Percentiles rank a stretch among this genome's conserved stretches.
Conservation (phyloP, 192 early-diverging fungal genomes). For the Umbelopsis sp. region DNA sequence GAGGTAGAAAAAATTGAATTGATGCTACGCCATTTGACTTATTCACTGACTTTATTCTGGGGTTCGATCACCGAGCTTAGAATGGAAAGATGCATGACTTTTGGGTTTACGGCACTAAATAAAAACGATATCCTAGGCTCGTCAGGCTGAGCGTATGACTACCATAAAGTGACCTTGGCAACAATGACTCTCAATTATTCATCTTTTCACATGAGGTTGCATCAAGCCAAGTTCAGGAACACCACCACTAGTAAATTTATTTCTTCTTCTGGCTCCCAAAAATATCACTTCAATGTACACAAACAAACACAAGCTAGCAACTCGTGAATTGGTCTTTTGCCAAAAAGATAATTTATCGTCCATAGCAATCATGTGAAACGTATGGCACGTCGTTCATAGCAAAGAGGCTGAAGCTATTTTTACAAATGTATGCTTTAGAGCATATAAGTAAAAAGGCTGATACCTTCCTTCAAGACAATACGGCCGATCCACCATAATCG, state of each 20-base stretch:
- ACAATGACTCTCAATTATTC: neutral
- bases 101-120: neutral
- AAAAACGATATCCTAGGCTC: too few species aligned
- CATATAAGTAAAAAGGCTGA: too few species aligned
- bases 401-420: neutral
- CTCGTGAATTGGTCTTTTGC: constrained; percentile 7
- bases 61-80: constrained; percentile 20
- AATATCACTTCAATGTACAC: constrained; percentile 8
- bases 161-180: neutral
- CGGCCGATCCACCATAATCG: too few species aligned
- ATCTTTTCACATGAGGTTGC: neutral
- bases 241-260: neutral
- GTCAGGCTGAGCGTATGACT: constrained; percentile 14
- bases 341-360: constrained; percentile 5
- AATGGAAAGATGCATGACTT: constrained; percentile 19
- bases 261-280: neutral
- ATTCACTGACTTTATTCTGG: constrained; percentile 6
- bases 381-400: neutral
- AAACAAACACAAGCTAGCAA: constrained; percentile 1
- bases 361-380: neutral
- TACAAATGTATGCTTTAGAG: neutral
- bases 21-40: constrained; percentile 18
- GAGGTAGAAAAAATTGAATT: neutral
- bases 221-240: neutral
- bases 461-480: too few species aligned